A percentile compares a stretch with the other conserved stretches of the same genome.
phyloP scores from a whole-genome alignment of 2,329 filamentous ascomycete species.

The Penicillium sp. region DNA sequence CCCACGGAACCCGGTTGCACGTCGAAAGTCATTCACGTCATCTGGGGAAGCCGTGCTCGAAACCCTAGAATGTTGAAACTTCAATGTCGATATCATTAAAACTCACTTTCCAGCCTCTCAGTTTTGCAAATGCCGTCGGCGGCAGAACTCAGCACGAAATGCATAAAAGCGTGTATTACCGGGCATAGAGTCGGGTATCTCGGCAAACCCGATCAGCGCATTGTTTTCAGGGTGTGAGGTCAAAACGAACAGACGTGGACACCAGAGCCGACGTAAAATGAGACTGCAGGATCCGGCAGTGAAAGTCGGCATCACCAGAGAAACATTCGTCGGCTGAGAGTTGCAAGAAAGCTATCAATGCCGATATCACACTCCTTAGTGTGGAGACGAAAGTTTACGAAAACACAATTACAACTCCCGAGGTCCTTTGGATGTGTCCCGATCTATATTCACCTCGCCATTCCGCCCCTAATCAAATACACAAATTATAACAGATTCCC shows the following conservation, averaged over 20 bases:
- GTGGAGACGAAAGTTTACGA: neutral
- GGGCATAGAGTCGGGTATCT: neutral
- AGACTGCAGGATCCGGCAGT: neutral
- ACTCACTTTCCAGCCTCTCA: neutral
- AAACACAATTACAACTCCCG: neutral
- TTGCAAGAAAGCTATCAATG: neutral
- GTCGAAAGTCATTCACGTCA: neutral
- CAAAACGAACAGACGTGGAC: neutral
- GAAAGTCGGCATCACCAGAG: neutral
- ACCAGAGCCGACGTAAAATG: neutral
- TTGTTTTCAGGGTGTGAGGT: neutral
- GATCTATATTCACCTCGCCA: neutral
- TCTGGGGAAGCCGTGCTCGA: neutral
- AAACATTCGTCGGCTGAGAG: neutral
- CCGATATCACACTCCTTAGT: neutral
- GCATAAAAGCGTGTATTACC: neutral
- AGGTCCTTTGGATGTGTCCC: neutral
- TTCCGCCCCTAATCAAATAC: neutral
- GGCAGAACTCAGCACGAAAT: neutral
- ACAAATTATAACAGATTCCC: constrained; percentile 11
- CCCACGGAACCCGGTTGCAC: neutral
- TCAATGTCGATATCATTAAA: neutral
- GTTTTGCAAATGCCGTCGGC: constrained; percentile 6
- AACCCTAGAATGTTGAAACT: neutral
- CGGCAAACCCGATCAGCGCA: neutral